Evolutionary conservation across 1,139 yeast genomes (phyloP).

Genomic region (Pichia sp.): DNA sequence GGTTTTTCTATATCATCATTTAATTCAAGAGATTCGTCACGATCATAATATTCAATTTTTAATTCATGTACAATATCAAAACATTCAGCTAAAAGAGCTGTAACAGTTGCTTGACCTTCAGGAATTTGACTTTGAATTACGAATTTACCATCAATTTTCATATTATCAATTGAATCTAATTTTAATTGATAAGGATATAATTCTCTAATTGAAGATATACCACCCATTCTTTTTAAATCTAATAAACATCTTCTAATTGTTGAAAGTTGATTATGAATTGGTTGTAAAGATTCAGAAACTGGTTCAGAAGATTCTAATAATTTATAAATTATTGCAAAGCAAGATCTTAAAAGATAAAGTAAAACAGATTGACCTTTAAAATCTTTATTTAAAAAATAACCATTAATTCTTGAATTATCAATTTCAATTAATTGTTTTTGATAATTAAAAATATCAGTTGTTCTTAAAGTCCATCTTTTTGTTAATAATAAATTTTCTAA

Average conservation of each 20-base stretch:
- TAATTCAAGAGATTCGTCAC: conserved; percentile 24
- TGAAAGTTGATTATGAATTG: conserved; percentile 84
- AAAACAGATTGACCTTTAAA: conserved; percentile 59
- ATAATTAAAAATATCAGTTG: conserved; percentile 82
- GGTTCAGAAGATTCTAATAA: conserved; percentile 90
- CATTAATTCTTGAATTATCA: conserved; percentile 61
- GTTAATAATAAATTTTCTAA: conserved; percentile 80
- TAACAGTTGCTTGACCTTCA: conserved; percentile 93
- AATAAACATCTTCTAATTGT: conserved; percentile 85
- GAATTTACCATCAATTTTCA: conserved; percentile 86
- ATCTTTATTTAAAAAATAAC: conserved; percentile 41
- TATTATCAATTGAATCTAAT: conserved; percentile 78
- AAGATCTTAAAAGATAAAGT: conserved; percentile 75
- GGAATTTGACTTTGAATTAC: conserved; percentile 83
- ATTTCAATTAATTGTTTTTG: conserved; percentile 67
- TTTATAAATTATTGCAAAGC: conserved; percentile 84
- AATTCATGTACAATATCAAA: conserved; percentile 89
- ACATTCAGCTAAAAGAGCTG: conserved; percentile 86
- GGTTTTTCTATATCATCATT: conserved; percentile 19
- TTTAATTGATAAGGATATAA: conserved; percentile 94
- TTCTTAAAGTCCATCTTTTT: conserved; percentile 94
- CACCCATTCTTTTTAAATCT: conserved; percentile 89
- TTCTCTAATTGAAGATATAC: conserved; percentile 78
- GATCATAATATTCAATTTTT: conserved; percentile 77
- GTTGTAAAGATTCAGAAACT: conserved; percentile 86